These are phyloP conservation scores for Aspergillus transmontanensis DNA, from an alignment of 2,329 filamentous ascomycete genomes.

Conservation along the genomic window DNA sequence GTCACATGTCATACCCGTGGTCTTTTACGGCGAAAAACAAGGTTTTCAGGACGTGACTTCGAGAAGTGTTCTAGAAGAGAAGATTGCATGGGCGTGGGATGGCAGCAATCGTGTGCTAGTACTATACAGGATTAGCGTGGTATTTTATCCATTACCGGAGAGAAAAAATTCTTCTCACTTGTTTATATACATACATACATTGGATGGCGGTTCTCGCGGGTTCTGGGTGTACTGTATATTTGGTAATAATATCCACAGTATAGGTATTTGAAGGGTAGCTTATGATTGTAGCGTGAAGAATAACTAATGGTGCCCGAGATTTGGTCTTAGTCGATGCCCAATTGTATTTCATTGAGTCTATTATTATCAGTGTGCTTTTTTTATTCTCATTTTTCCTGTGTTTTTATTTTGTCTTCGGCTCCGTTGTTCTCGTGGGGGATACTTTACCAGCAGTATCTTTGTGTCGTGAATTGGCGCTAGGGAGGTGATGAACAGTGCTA, in stretches of 20 bases:
- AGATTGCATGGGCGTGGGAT: neutral
- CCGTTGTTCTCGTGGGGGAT: neutral
- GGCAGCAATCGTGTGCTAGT: neutral
- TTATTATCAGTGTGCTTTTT: neutral
- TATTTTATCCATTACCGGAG: neutral
- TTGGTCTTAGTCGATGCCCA: neutral
- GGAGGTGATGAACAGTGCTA: constrained; percentile 2
- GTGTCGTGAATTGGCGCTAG: neutral
- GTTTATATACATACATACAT: neutral
- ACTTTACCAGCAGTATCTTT: neutral
- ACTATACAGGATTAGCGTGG: neutral
- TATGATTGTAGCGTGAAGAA: neutral
- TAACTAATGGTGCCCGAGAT: constrained; percentile 3
- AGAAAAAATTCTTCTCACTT: neutral
- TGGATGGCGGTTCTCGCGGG: neutral
- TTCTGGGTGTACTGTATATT: neutral
- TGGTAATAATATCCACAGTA: neutral
- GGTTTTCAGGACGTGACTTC: constrained; percentile 13
- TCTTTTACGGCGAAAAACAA: neutral
- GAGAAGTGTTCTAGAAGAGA: constrained; percentile 22
- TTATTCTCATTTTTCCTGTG: neutral
- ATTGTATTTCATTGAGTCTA: neutral
- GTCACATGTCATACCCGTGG: constrained; percentile 5
- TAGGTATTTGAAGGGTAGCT: neutral
- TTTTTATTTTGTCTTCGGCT: neutral